Conservation (phyloP, 2,329 filamentous ascomycete species). For the Pyrenophora tritici-repentis region DNA sequence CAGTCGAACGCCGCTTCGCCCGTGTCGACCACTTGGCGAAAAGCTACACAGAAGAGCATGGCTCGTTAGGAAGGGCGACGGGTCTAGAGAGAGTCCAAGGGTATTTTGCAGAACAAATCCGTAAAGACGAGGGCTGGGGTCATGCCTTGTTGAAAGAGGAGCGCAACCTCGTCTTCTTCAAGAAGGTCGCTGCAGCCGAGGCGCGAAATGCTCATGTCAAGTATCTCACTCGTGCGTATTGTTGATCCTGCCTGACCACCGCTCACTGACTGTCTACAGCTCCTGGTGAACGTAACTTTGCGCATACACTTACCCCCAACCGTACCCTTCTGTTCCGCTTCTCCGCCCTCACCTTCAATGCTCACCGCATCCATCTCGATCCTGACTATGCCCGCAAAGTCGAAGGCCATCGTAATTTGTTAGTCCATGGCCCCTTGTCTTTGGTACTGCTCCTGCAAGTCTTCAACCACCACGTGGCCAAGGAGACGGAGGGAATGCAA, state of each 20-base stretch:
- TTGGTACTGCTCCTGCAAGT: constrained; percentile 76
- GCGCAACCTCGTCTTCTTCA: constrained; percentile 68
- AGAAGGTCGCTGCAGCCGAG: constrained; percentile 51
- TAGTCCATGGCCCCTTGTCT: constrained; percentile 87
- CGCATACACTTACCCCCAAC: constrained; percentile 67
- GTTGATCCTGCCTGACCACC: not conserved
- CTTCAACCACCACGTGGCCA: constrained; percentile 50
- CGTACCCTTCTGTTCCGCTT: constrained; percentile 82
- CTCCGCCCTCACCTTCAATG: constrained; percentile 84
- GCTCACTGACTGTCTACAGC: constrained; percentile 45
- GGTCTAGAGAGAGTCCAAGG: not conserved
- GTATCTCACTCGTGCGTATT: constrained; percentile 45
- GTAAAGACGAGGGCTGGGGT: constrained; percentile 19
- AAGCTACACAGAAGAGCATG: not conserved
- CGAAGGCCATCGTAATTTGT: constrained; percentile 74
- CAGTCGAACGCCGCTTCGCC: constrained; percentile 60
- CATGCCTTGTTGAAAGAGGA: constrained; percentile 60
- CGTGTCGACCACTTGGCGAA: constrained; percentile 25
- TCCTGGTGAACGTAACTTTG: constrained; percentile 58
- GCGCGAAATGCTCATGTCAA: constrained; percentile 38
- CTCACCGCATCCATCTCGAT: constrained; percentile 88
- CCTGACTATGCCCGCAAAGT: constrained; percentile 67
- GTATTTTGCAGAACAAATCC: constrained; percentile 10
- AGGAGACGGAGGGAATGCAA: constrained; percentile 20
- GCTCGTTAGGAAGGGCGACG: not conserved